A percentile compares a stretch with the other conserved stretches of the same genome.
phyloP scores from a whole-genome alignment of 2,329 filamentous ascomycete species.

The Curvularia eragrostidis region DNA sequence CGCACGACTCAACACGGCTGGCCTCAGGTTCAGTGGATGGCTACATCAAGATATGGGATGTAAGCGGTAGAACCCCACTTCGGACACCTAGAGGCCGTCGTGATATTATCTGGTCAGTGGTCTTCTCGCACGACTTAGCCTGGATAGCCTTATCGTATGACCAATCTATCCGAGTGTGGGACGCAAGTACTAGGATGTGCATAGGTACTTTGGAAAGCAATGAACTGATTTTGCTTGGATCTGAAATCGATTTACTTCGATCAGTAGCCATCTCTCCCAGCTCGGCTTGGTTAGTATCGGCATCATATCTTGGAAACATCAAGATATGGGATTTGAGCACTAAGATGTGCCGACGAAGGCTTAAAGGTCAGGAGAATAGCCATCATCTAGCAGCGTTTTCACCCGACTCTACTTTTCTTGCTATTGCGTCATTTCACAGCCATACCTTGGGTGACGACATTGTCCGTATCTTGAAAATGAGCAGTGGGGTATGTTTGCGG shows the following conservation, averaged over 20 bases:
- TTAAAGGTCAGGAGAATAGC: not conserved
- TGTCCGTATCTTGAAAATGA: slow-evolving; percentile 14
- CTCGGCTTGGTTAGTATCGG: not conserved
- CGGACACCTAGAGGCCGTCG: slow-evolving; percentile 19
- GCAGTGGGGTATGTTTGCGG: not conserved
- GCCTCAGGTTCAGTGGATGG: slow-evolving; percentile 16
- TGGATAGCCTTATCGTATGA: not conserved
- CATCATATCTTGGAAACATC: not conserved
- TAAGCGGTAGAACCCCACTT: not conserved
- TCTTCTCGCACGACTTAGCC: slow-evolving; percentile 9
- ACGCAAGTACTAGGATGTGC: slow-evolving; percentile 22
- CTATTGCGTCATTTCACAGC: slow-evolving; percentile 14
- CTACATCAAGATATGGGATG: slow-evolving; percentile 17
- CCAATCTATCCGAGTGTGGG: slow-evolving; percentile 26
- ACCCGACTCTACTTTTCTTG: slow-evolving; percentile 1
- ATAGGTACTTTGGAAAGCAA: slow-evolving; percentile 10
- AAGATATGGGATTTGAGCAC: not conserved
- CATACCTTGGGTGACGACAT: slow-evolving; percentile 6
- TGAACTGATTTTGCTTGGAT: not conserved
- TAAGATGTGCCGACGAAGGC: not conserved
- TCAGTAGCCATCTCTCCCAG: not conserved
- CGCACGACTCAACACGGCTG: slow-evolving; percentile 7
- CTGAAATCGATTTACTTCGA: not conserved
- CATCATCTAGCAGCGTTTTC: not conserved
- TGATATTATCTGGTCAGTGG: not conserved